Base-by-base conservation (phyloP, 441 rosid species). In the Manihot esculenta region DNA sequence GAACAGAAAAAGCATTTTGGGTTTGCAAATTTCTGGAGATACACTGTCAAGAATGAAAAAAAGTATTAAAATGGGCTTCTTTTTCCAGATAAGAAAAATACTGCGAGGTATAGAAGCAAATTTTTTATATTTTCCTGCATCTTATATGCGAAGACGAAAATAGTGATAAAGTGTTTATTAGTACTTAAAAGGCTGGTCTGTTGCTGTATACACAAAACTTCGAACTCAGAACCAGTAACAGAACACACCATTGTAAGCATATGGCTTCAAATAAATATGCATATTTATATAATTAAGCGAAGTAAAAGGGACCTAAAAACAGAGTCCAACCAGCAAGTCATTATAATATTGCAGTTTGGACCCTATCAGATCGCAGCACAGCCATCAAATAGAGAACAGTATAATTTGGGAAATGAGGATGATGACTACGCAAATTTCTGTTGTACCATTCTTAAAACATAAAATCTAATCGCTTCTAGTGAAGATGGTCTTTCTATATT, bases 1-100 rank as follows among this genome's bases (percentile, higher is more conserved):
- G 72, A 70, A 54, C 63, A 61, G 51, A 72, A 80, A 61, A 58
- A 78, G 76, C 96, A 90, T 88, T 77, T 82, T 78, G 79, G 71
- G 80, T 73, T 71, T 71, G 66, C 77, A 44, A 74, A 74, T 14
- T 38, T 27, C 69, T 11, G 68, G 78, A 77, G 77, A 71, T 44
- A 65, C 71, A 61, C 83, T 73, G 73, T 48, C 74, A 79, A 71
- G 73, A 76, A 65, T 50, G 20, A 5, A 58, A 23, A n/a, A 44
- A 69, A 62, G 24, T 0, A 50, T 42, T 56, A 48, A 8, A 66
- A 41, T 66, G 44, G 59, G 24, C 26, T 41, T 50, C 6, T 38
- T 38, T 67, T 17, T 11, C 35, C 63, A 23, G 41, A 30, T 3
- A 23, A 44, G 21, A 35, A 45, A 56, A 27, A 47, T n/a, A 5